A percentile compares a stretch with the other conserved stretches of the same genome.
Evolutionary conservation across 2,329 filamentous ascomycete species (phyloP).

Genomic region (Aspergillus sp.): DNA sequence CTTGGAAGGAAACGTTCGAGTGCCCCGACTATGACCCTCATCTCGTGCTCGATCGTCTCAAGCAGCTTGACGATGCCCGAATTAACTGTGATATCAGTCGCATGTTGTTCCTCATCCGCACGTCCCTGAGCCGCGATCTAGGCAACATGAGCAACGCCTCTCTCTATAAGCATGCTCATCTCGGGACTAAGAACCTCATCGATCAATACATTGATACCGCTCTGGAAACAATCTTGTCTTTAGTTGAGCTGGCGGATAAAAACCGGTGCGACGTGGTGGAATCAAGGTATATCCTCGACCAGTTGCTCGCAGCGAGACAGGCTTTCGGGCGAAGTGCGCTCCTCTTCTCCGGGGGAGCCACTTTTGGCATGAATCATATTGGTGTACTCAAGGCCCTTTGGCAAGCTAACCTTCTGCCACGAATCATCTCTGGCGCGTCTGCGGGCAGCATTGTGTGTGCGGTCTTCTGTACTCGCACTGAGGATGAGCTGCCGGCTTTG

Average conservation of each 20-base stretch:
- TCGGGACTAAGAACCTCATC: conserved; percentile 83
- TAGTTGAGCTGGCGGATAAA: conserved; percentile 64
- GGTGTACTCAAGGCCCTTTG: conserved; percentile 82
- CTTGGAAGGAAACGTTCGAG: conserved; percentile 72
- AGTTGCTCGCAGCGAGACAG: conserved; percentile 70
- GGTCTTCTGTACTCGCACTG: conserved; percentile 74
- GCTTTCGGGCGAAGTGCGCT: conserved; percentile 84
- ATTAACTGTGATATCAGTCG: conserved; percentile 68
- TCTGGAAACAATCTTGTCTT: conserved; percentile 68
- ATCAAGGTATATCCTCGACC: conserved; percentile 63
- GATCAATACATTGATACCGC: conserved; percentile 84
- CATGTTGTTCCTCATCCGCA: conserved; percentile 81
- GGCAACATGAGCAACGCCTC: conserved; percentile 82
- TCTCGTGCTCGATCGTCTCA: conserved; percentile 69
- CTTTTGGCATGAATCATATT: conserved; percentile 90
- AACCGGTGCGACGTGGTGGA: conserved; percentile 57
- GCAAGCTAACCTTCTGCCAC: conserved; percentile 72
- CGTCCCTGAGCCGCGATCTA: conserved; percentile 74
- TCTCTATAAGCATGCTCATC: conserved; percentile 80
- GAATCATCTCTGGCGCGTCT: conserved; percentile 84
- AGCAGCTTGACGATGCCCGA: conserved; percentile 73
- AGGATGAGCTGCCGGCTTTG: conserved; percentile 73
- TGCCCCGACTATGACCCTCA: conserved; percentile 71
- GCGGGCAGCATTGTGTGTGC: conserved; percentile 84
- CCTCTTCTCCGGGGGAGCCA: conserved; percentile 80